Percentiles rank a stretch among this genome's conserved stretches.
phyloP scores from a whole-genome alignment of 768 basidiomycete genomes.

The Lentinula detonsa region DNA sequence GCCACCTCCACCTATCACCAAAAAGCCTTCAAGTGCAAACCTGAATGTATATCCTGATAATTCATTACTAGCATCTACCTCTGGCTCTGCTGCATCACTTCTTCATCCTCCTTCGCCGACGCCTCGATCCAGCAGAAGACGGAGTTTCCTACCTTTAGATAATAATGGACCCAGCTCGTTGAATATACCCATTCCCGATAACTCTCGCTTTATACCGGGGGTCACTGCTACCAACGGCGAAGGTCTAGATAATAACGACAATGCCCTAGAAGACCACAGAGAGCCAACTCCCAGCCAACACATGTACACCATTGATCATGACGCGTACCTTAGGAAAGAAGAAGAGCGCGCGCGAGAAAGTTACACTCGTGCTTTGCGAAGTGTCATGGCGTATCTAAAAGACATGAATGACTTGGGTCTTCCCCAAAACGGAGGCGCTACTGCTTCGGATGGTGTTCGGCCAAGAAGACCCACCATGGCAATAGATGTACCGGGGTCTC shows the following conservation, averaged over 20 bases:
- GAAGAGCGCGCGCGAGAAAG: slow-evolving; percentile 67
- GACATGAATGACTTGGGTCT: slow-evolving; percentile 91
- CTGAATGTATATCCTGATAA: slow-evolving; percentile 12
- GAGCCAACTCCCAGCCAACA: slow-evolving; percentile 36
- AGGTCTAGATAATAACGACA: slow-evolving; percentile 19
- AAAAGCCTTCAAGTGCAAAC: slow-evolving; percentile 20
- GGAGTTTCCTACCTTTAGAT: slow-evolving; percentile 88
- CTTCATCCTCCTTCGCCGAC: slow-evolving; percentile 38
- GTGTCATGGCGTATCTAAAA: slow-evolving; percentile 92
- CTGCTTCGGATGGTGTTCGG: slow-evolving; percentile 50
- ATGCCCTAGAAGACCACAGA: slow-evolving; percentile 14
- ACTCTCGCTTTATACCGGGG: slow-evolving; percentile 53
- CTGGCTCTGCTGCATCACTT: slow-evolving; percentile 23
- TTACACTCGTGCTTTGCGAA: slow-evolving; percentile 76
- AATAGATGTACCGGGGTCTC: slow-evolving; percentile 34
- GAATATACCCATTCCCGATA: slow-evolving; percentile 57
- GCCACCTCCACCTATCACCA: neutral
- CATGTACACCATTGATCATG: slow-evolving; percentile 28
- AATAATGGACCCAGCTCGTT: slow-evolving; percentile 41
- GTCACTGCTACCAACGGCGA: slow-evolving; percentile 33
- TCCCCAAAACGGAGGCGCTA: slow-evolving; percentile 51
- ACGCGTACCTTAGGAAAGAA: slow-evolving; percentile 54
- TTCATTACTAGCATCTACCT: neutral
- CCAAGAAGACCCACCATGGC: slow-evolving; percentile 63
- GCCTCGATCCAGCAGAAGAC: slow-evolving; percentile 58